Base-by-base conservation (phyloP, 345 rosid genomes). In the Triadica sebifera region DNA sequence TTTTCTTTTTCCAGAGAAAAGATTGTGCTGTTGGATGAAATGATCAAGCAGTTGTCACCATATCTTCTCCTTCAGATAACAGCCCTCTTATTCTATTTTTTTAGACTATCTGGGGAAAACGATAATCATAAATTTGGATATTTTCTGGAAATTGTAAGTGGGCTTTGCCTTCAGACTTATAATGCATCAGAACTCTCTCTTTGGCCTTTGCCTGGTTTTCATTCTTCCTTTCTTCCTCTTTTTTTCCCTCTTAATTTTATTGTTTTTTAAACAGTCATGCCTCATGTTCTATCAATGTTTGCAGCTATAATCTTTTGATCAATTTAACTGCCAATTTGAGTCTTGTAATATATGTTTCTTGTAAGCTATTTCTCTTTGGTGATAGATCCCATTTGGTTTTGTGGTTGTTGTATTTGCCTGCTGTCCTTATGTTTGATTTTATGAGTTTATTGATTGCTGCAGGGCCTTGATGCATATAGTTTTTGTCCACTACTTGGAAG, bases 391-490 rank as follows among this genome's bases (percentile, higher is more conserved):
- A 4, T 43, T 43, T 43, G 8, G 9, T 43, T n/a, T 5, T 43
- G 46, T 43, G 1, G 46, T 8, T 43, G 46, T 8, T 43, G 9
- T 43, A 43, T 43, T 5, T 43, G 9, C 46, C 1, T 4, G 46
- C 9, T 43, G 46, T 43, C 9, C 46, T 43, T 8, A 1, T 43
- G 46, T 65, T 34, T 67, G 59, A 55, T 68, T 66, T 71, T 50
- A 72, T 78, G 49, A 16, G 29, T 62, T 43, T 73, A 49, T 70
- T 65, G 9, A 53, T 74, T 84, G 47, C 80, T 85, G 67, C 95
- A 94, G 98, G 86, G 91, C 90, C 38, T 70, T 90, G 89, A 90
- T 85, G 93, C 97, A 94, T 83, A 90, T 93, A 77, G 98, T 93
- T 76, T 89, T 93, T 39, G 97, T 93, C 74, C 98, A 94, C 87